Evolutionary conservation across 352 stramenopile genomes (phyloP).

Genomic region (Phytophthora foliorum): DNA sequence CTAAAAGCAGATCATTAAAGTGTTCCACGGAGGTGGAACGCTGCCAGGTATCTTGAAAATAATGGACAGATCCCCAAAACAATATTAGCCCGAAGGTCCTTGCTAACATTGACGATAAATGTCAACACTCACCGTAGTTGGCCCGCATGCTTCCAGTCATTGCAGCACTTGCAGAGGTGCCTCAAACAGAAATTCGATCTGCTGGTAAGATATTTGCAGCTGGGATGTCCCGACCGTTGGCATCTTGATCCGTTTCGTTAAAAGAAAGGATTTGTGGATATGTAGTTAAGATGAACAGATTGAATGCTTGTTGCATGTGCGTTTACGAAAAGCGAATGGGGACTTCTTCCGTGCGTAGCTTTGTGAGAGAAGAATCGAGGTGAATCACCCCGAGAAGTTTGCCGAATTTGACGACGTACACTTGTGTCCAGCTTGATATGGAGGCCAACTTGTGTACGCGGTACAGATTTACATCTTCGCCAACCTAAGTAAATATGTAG

Average conservation of each 20-base stretch:
- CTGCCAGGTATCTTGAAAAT: slow-evolving; percentile 72
- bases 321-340: slow-evolving; percentile 43
- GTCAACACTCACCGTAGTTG: slow-evolving; percentile 27
- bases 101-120: not conserved
- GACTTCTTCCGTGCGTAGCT: slow-evolving; percentile 58
- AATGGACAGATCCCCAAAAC: not conserved
- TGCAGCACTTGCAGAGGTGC: not conserved
- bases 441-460: slow-evolving; percentile 78
- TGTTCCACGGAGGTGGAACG: slow-evolving; percentile 69
- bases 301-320: not conserved
- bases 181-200: not conserved
- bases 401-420: slow-evolving; percentile 82
- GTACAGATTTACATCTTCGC: slow-evolving; percentile 74
- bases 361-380: slow-evolving; percentile 67
- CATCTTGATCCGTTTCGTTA: slow-evolving; percentile 10
- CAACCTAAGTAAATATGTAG: slow-evolving; percentile 42
- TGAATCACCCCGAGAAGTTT: slow-evolving; percentile 77
- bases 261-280: not conserved
- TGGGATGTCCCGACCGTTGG: slow-evolving; percentile 16
- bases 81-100: not conserved
- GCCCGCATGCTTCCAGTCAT: slow-evolving; percentile 20
- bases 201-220: too few species aligned
- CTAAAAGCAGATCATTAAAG: slow-evolving; percentile 74
- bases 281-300: not conserved
- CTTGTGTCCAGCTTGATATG: slow-evolving; percentile 88